Conservation (phyloP, 1,284 basidiomycete species). For the Amylostereum chailletii region DNA sequence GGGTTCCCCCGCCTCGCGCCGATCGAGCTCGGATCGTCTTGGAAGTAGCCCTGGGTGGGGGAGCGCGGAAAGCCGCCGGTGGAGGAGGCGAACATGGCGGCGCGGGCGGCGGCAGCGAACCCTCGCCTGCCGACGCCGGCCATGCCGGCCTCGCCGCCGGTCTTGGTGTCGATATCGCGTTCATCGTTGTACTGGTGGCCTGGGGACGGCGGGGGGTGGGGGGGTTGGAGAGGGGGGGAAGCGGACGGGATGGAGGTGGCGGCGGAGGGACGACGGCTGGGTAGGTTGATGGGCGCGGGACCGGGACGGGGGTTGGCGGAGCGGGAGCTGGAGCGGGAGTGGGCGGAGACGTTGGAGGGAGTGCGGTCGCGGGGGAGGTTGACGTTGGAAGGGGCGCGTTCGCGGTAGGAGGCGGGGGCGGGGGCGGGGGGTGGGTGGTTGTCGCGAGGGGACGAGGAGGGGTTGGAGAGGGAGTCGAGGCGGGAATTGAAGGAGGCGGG, state of each 20-base stretch:
- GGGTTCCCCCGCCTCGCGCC: conserved; percentile 32
- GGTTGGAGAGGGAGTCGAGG: conserved; percentile 4
- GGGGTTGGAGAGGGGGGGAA: conserved; percentile 8
- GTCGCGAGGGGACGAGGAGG: not conserved
- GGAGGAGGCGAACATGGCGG: conserved; percentile 46
- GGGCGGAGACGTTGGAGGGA: not conserved
- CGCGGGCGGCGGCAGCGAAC: conserved; percentile 72
- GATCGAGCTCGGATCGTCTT: conserved; percentile 18
- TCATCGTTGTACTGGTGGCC: conserved; percentile 2
- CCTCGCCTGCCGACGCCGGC: conserved; percentile 82
- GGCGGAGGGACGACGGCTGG: not conserved
- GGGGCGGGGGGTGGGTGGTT: conserved; percentile 7
- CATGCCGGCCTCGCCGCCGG: conserved; percentile 80
- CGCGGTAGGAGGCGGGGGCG: conserved; percentile 12
- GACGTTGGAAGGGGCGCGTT: not conserved
- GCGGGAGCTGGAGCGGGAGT: not conserved
- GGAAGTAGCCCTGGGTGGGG: conserved; percentile 2
- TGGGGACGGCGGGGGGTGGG: conserved; percentile 9
- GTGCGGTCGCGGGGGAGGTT: conserved; percentile 4
- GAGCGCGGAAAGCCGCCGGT: conserved; percentile 4
- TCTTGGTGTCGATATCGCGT: conserved; percentile 54
- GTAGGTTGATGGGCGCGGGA: conserved; percentile 1
- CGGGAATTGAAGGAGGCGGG: conserved; percentile 10
- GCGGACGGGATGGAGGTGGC: not conserved
- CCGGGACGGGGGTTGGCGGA: conserved; percentile 3